Conservation (phyloP, 73 alveolate genomes). For the Tetrahymena thermophila region DNA sequence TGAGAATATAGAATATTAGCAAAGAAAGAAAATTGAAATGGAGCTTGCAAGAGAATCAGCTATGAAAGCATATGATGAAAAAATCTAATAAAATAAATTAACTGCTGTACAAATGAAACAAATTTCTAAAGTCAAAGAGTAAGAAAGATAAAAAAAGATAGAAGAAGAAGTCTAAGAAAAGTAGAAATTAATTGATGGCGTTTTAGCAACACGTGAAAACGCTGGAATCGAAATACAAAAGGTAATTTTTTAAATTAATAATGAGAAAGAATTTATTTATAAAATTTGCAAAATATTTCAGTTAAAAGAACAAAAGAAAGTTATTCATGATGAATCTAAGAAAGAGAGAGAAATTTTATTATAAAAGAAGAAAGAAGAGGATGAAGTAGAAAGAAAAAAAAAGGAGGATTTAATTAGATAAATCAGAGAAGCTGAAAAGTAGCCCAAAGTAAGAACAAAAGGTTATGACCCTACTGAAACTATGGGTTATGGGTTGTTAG, state of each 20-base stretch:
- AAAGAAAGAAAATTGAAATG: slow-evolving; percentile 94
- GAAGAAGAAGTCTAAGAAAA: slow-evolving; percentile 76
- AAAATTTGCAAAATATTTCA: not conserved
- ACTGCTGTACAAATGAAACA: slow-evolving; percentile 79
- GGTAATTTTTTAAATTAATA: not conserved
- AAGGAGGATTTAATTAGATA: slow-evolving; percentile 93
- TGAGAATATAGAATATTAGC: slow-evolving; percentile 79
- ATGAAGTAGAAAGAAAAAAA: slow-evolving; percentile 74
- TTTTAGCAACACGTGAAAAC: slow-evolving; percentile 1
- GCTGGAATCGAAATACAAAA: not conserved
- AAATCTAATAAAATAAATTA: slow-evolving; percentile 79
- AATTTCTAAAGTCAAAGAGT: slow-evolving; percentile 56
- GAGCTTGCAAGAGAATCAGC: slow-evolving; percentile 97
- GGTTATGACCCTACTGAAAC: slow-evolving; percentile 99
- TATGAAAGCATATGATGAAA: slow-evolving; percentile 85
- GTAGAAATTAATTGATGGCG: slow-evolving; percentile 55
- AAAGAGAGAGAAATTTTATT: slow-evolving; percentile 63
- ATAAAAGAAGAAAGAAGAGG: slow-evolving; percentile 86
- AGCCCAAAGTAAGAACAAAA: slow-evolving; percentile 90
- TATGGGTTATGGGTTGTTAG: slow-evolving; percentile 94
- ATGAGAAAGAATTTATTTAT: not conserved
- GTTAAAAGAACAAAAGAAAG: slow-evolving; percentile 9
- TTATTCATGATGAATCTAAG: slow-evolving; percentile 70
- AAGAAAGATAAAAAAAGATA: slow-evolving; percentile 73
- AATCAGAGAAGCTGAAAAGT: slow-evolving; percentile 91